phyloP scores from a whole-genome alignment of 73 alveolate genomes.

The Breviolum minutum region DNA sequence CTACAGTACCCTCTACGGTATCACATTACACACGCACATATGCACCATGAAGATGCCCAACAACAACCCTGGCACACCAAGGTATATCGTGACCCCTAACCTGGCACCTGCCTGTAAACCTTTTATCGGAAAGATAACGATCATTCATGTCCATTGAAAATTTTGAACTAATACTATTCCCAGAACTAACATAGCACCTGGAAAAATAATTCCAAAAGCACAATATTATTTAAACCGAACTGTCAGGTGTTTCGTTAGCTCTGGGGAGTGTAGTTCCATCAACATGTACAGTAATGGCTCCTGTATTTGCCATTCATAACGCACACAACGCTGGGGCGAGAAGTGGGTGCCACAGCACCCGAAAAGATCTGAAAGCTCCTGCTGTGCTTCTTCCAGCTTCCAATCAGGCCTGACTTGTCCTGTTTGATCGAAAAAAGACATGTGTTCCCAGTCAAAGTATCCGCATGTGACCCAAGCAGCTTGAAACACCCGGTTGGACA shows the following conservation, averaged over 20 bases:
- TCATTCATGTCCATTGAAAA: too few species aligned
- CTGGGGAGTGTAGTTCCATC: neutral
- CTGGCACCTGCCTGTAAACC: neutral
- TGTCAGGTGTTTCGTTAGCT: neutral
- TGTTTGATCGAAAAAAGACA: neutral
- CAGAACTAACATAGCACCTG: neutral
- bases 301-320: constrained; percentile 11
- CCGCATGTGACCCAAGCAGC: constrained; percentile 31
- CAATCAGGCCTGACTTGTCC: neutral
- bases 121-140: neutral
- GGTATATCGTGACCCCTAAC: neutral
- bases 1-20: too few species aligned
- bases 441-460: neutral
- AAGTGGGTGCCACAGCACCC: neutral
- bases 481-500: neutral
- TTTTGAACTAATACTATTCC: too few species aligned
- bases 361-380: neutral
- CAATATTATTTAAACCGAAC: neutral
- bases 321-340: constrained; percentile 11
- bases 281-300: neutral
- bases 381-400: neutral
- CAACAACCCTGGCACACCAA: too few species aligned
- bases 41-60: too few species aligned
- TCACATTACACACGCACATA: too few species aligned
- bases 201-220: neutral